A percentile compares a stretch with the other conserved stretches of the same genome.
Evolutionary conservation across 345 rosid genomes (phyloP).

Genomic region (Viola odorata): DNA sequence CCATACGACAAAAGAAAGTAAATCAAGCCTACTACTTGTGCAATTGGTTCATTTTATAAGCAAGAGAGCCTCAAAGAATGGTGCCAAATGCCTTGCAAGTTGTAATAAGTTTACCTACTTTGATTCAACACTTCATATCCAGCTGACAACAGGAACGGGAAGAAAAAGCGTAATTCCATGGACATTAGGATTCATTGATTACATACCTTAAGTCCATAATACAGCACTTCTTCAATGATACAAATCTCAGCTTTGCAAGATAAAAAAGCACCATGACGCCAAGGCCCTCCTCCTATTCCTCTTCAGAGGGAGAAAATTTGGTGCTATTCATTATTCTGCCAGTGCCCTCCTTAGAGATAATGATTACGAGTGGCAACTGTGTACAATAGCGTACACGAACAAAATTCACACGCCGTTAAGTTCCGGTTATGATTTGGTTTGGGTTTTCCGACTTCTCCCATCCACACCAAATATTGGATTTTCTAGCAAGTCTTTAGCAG

Average conservation of each 20-base stretch:
- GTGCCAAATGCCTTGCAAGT: too few relatives aligned
- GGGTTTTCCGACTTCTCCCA: conserved; percentile 20
- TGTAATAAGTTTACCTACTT: too few relatives aligned
- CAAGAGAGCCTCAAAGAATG: too few relatives aligned
- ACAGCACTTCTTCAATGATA: background rate
- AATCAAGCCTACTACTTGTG: too few relatives aligned
- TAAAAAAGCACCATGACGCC: too few relatives aligned
- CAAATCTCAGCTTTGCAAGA: background rate
- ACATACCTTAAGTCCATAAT: conserved; percentile 2
- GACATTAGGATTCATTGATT: background rate
- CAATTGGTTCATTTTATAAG: too few relatives aligned
- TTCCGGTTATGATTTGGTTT: background rate
- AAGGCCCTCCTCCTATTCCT: background rate
- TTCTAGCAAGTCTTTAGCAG: conserved; percentile 54
- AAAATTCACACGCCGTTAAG: background rate
- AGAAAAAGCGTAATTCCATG: background rate
- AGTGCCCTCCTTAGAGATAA: background rate
- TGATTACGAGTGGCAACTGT: background rate
- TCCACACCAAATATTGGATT: conserved; percentile 61
- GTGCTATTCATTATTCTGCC: background rate
- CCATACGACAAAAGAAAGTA: too few relatives aligned
- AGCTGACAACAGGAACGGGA: background rate
- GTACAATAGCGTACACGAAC: background rate
- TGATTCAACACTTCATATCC: too few relatives aligned
- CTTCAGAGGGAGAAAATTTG: background rate